A percentile compares a stretch with the other conserved stretches of the same genome.
Conservation (phyloP, 1,284 basidiomycete genomes). For the Cutaneotrichosporon dermatis region DNA sequence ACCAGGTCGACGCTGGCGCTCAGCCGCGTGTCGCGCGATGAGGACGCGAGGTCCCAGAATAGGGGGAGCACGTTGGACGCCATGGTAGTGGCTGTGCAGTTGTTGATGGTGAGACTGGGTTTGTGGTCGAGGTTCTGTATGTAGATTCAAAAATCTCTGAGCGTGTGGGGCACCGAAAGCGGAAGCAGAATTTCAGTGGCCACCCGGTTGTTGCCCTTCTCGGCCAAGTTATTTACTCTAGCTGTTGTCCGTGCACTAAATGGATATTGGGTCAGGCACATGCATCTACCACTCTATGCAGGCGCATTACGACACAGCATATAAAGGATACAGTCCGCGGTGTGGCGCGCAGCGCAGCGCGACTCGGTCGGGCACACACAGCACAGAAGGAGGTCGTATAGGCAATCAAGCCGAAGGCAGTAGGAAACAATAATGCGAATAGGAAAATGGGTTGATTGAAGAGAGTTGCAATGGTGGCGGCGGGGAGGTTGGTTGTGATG, state of each 20-base stretch:
- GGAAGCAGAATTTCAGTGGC: background rate
- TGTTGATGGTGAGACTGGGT: background rate
- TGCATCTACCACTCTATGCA: constrained; percentile 6
- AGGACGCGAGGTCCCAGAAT: constrained; percentile 91
- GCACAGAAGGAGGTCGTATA: background rate
- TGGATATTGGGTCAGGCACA: background rate
- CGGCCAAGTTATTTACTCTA: too few species aligned
- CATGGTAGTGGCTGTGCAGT: constrained; percentile 11
- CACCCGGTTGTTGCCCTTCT: too few species aligned
- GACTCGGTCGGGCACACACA: background rate
- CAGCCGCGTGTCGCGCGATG: constrained; percentile 70
- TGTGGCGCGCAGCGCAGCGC: constrained; percentile 1
- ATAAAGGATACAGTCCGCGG: constrained; percentile 12
- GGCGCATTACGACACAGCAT: constrained; percentile 1
- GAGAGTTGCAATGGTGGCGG: too few species aligned
- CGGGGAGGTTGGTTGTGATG: too few species aligned
- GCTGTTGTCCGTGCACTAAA: too few species aligned
- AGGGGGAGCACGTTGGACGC: constrained; percentile 62
- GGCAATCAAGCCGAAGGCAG: background rate
- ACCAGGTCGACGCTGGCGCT: constrained; percentile 83
- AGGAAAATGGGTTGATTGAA: too few species aligned
- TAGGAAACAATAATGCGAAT: constrained; percentile 3
- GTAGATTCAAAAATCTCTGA: background rate
- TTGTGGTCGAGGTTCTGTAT: background rate
- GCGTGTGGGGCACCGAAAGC: background rate